Evolutionary conservation across 192 early-diverging fungal genomes (phyloP).

Genomic region (Coemansia sp.): DNA sequence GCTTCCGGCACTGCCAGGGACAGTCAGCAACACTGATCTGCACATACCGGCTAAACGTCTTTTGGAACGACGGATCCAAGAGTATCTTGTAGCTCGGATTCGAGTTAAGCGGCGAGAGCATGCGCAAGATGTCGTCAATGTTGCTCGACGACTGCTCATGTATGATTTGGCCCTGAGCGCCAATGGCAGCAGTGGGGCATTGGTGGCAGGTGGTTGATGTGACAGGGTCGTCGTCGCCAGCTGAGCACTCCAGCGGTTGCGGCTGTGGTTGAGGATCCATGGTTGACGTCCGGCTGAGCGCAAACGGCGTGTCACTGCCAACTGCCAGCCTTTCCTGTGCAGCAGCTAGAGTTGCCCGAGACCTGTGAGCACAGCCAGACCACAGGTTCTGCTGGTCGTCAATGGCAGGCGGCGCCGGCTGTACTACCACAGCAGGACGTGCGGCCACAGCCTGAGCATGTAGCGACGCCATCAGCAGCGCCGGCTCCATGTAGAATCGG

Average conservation of each 20-base stretch:
- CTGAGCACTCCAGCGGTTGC: neutral
- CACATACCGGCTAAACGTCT: conserved; percentile 37
- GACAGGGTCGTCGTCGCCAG: neutral
- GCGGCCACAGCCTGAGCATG: conserved; percentile 10
- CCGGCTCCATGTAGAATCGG: conserved; percentile 40
- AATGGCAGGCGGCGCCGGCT: neutral
- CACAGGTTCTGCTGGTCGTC: conserved; percentile 1
- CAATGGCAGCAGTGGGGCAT: conserved; percentile 39
- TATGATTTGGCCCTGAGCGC: conserved; percentile 34
- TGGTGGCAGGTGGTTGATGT: neutral
- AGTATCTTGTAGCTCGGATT: conserved; percentile 23
- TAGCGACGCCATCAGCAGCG: conserved; percentile 43
- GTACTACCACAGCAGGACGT: neutral
- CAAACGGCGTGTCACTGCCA: conserved; percentile 5
- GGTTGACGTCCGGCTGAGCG: conserved; percentile 27
- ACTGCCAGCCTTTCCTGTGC: neutral
- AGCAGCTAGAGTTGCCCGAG: neutral
- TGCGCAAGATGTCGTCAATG: conserved; percentile 36
- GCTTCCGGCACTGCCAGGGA: conserved; percentile 45
- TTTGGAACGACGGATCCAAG: conserved; percentile 53
- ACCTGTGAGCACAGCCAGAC: neutral
- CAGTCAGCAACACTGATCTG: conserved; percentile 39
- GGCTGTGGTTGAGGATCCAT: conserved; percentile 5
- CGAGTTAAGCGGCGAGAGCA: conserved; percentile 35
- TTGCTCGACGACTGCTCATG: conserved; percentile 33